Evolutionary conservation across 176 grass and related monocot genomes (phyloP), one percentile per base, ranked within the genome.

Genomic region (Cenchrus purpureus): DNA sequence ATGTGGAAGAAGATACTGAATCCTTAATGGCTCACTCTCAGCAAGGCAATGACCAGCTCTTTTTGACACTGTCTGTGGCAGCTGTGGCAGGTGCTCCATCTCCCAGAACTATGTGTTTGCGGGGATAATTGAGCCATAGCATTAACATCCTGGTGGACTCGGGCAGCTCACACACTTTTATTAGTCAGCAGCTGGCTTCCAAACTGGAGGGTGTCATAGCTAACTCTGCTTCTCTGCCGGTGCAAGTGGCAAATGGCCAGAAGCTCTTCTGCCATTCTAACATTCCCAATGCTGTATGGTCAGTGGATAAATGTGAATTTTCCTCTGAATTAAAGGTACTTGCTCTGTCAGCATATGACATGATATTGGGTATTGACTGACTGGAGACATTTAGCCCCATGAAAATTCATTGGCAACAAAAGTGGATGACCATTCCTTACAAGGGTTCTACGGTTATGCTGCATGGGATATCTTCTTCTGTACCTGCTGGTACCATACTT

Each of bases 11-110:
- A 19, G 55, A 7, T 57, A 4, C 17, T 19, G 55, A 2, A 3
- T 3, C 43, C 2, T 2, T n/a, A n/a, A n/a, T n/a, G n/a, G n/a
- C n/a, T n/a, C n/a, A n/a, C n/a, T n/a, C n/a, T n/a, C n/a, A n/a
- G n/a, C n/a, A 44, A 44, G 43, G 5, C 16, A 1, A 17, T 3
- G 3, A 19, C 6, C 55, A 57, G 16, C 5, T 19, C 1, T 57
- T 19, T 16, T 3, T 57, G 3, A 17, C 15, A 6, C 3, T 57
- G 2, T 57, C 58, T 22, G 58, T 1, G 5, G 58, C 58, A 6
- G 58, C 58, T 2, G 1, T 9, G 7, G 20, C 1, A 20, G 58
- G 4, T 2, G 0, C 3, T 1, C 17, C 1, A n/a, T 0, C 20
- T 3, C 20, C 20, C 0, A n/a, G 58, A 9, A 22, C 58, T 8